Evolutionary conservation across 331 rosid genomes (phyloP).

Genomic region (Stylosanthes scabra): DNA sequence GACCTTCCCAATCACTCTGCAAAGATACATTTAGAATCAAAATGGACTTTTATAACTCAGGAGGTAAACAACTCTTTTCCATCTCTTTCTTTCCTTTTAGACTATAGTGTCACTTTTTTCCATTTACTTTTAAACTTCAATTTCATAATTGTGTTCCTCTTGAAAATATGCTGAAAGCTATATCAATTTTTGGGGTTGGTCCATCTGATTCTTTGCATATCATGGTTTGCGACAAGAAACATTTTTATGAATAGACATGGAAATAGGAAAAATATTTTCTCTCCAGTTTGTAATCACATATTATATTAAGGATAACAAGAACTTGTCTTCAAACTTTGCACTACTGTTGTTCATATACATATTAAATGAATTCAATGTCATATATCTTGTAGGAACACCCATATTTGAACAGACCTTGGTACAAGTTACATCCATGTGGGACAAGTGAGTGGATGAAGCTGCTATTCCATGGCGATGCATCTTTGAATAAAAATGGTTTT

Average conservation of each 20-base stretch:
- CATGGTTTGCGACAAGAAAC: background rate
- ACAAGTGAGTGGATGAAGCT: slow-evolving; percentile 89
- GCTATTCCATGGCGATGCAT: slow-evolving; percentile 50
- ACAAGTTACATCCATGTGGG: slow-evolving; percentile 91
- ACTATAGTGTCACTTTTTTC: background rate
- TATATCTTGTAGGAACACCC: slow-evolving; percentile 78
- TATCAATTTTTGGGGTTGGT: background rate
- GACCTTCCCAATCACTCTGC: slow-evolving; percentile 68
- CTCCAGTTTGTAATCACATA: slow-evolving; percentile 3
- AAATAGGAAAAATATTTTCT: background rate
- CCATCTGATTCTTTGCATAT: background rate
- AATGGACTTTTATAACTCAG: slow-evolving; percentile 88
- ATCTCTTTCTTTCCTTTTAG: background rate
- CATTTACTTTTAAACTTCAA: background rate
- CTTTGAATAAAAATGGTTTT: slow-evolving; percentile 45
- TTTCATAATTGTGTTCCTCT: background rate
- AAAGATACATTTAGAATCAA: slow-evolving; percentile 63
- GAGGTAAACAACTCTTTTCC: slow-evolving; percentile 55
- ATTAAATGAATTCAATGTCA: background rate
- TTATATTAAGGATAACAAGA: background rate
- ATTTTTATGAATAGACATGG: slow-evolving; percentile 6
- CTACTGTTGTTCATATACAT: background rate
- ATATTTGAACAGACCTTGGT: slow-evolving; percentile 84
- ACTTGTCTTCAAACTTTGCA: background rate
- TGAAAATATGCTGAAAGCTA: slow-evolving; percentile 2